Evolutionary conservation across 441 rosid genomes (phyloP).

Genomic region (Erodium trifolium): DNA sequence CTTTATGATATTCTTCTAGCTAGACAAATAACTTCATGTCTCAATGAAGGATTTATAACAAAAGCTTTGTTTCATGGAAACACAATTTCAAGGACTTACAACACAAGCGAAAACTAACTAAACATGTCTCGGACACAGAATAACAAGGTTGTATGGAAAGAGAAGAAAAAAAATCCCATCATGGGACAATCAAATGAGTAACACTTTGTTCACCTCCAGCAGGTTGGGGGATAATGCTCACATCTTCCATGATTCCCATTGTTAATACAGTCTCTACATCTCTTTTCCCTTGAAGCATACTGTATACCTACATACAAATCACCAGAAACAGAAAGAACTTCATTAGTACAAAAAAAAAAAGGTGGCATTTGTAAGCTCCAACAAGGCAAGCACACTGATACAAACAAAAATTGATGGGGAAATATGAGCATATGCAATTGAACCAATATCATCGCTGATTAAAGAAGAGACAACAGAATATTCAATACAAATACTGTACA

Average conservation of each 20-base stretch:
- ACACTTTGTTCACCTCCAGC: conserved; percentile 21
- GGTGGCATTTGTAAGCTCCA: neutral
- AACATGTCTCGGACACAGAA: neutral
- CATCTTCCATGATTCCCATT: conserved; percentile 26
- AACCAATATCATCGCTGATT: neutral
- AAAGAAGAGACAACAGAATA: neutral
- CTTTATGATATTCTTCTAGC: neutral
- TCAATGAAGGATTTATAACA: neutral
- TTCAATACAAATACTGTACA: neutral
- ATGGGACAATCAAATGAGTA: conserved; percentile 2
- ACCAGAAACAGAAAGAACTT: conserved; percentile 12
- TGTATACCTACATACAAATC: conserved; percentile 51
- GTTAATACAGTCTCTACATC: conserved; percentile 56
- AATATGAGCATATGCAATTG: neutral
- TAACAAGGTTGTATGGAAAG: neutral
- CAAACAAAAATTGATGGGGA: neutral
- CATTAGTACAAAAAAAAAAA: neutral
- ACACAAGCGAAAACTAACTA: neutral
- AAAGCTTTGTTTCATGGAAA: neutral
- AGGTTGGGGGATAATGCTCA: conserved; percentile 57
- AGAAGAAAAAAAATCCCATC: neutral
- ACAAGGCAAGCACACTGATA: neutral
- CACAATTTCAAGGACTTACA: neutral
- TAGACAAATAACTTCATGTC: neutral
- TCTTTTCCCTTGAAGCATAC: conserved; percentile 93